Evolutionary conservation across 805 yeast species (phyloP).

Genomic region (Schizosaccharomyces cryophilus): DNA sequence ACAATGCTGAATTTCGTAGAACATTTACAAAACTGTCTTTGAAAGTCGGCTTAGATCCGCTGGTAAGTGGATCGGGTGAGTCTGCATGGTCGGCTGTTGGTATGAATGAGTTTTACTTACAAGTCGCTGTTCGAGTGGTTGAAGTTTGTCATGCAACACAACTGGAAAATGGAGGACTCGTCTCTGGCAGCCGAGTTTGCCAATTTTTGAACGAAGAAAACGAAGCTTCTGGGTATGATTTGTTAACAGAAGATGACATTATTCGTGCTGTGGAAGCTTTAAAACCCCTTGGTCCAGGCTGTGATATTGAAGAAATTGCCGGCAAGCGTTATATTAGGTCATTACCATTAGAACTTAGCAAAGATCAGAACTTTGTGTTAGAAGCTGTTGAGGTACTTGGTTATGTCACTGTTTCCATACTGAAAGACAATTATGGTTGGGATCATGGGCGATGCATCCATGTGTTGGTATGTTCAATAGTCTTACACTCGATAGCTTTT

Average conservation of each 20-base stretch:
- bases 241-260: constrained; percentile 26
- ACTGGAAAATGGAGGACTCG: constrained; percentile 60
- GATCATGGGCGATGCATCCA: constrained; percentile 31
- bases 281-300: constrained; percentile 41
- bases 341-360: constrained; percentile 35
- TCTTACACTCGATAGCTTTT: neutral
- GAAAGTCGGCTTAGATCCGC: constrained; percentile 65
- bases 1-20: constrained; percentile 37
- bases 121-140: constrained; percentile 46
- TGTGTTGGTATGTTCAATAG: constrained; percentile 12
- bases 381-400: constrained; percentile 63
- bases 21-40: constrained; percentile 57
- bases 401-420: constrained; percentile 34
- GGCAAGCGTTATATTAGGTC: constrained; percentile 31
- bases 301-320: constrained; percentile 35
- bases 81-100: constrained; percentile 17
- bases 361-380: constrained; percentile 45
- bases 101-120: constrained; percentile 33
- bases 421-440: constrained; percentile 64
- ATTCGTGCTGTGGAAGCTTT: constrained; percentile 30
- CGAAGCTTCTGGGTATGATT: constrained; percentile 1
- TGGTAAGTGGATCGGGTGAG: constrained; percentile 17
- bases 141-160: constrained; percentile 51
- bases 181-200: constrained; percentile 32
- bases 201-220: constrained; percentile 9